phyloP scores from a whole-genome alignment of 2,329 filamentous ascomycete genomes.

The Pseudocercospora pini-densiflorae region DNA sequence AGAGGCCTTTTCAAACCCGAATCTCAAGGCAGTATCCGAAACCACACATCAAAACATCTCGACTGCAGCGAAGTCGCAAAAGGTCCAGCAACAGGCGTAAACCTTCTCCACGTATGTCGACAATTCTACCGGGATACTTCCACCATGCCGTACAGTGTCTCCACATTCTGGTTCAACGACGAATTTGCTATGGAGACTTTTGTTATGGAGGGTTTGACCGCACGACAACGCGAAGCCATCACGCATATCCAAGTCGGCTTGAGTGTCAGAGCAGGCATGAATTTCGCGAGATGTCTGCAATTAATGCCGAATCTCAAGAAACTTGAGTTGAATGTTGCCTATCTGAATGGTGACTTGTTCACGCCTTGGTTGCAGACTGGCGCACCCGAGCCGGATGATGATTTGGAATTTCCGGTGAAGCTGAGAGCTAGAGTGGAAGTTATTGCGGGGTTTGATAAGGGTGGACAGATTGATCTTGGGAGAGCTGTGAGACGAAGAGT shows the following conservation, averaged over 20 bases:
- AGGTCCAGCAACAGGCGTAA: background rate
- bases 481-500: background rate
- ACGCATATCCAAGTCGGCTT: background rate
- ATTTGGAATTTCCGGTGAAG: background rate
- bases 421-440: background rate
- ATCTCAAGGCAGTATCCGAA: slow-evolving; percentile 6
- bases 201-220: background rate
- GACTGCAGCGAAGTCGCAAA: background rate
- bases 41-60: background rate
- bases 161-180: slow-evolving; percentile 11
- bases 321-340: background rate
- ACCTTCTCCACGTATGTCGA: background rate
- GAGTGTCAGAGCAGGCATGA: slow-evolving; percentile 6
- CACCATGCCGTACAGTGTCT: background rate
- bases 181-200: slow-evolving; percentile 9
- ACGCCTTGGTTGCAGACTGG: slow-evolving; percentile 8
- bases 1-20: slow-evolving; percentile 7
- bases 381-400: background rate
- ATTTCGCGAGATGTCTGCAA: slow-evolving; percentile 3
- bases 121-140: slow-evolving; percentile 8
- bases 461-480: background rate
- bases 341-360: background rate
- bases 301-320: slow-evolving; percentile 3
- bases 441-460: slow-evolving; percentile 11
- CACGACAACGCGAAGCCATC: background rate